Conservation (phyloP, 2,329 filamentous ascomycete species). For the Pseudocercospora pini-densiflorae region DNA sequence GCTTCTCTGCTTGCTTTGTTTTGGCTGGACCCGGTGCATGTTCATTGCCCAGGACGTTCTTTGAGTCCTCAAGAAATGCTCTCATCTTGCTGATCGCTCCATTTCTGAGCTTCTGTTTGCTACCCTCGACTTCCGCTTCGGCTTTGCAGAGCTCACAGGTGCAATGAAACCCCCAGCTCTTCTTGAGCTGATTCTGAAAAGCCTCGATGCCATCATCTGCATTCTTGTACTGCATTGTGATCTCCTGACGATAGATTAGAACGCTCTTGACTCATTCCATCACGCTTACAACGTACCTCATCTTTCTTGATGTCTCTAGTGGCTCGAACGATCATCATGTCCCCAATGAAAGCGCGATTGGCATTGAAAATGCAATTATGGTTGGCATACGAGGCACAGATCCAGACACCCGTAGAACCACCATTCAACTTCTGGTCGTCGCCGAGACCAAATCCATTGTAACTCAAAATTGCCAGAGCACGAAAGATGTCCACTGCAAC, state of each 20-base stretch:
- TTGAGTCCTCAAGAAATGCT: neutral
- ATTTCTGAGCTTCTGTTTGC: neutral
- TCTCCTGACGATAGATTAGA: conserved; percentile 33
- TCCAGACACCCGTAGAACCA: conserved; percentile 50
- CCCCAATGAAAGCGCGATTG: conserved; percentile 56
- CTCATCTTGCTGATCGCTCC: neutral
- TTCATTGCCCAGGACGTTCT: neutral
- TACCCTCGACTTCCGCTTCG: neutral
- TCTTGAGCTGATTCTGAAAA: neutral
- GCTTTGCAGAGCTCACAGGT: conserved; percentile 3
- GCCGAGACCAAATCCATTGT: conserved; percentile 23
- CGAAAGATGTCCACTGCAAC: conserved; percentile 28
- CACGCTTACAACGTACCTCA: conserved; percentile 38
- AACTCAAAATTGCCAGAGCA: conserved; percentile 19
- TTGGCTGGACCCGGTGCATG: neutral
- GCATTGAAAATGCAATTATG: conserved; percentile 57
- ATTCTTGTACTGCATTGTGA: conserved; percentile 34
- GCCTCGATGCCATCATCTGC: neutral
- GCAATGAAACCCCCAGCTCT: conserved; percentile 1
- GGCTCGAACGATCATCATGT: conserved; percentile 58
- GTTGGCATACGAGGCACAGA: conserved; percentile 55
- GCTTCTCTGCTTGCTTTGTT: conserved; percentile 15
- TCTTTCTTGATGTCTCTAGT: conserved; percentile 46
- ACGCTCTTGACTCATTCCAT: neutral
- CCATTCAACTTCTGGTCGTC: neutral